Conservation (phyloP, 345 rosid species). For the Ceriops tagal region DNA sequence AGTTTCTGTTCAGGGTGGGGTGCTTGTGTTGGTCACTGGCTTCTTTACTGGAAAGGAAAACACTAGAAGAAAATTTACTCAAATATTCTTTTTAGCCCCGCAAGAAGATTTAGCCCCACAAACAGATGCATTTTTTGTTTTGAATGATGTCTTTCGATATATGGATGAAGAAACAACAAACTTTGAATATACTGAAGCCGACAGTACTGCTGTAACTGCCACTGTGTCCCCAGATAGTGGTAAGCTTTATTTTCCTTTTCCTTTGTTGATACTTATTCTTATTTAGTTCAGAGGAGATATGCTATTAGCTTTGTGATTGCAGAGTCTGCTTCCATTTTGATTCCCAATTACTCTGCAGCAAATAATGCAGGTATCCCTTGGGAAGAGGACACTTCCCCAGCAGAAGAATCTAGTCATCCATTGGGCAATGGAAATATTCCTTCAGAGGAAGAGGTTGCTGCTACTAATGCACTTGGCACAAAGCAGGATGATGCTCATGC, state of each 20-base stretch:
- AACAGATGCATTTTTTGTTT: constrained; percentile 46
- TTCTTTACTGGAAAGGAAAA: constrained; percentile 45
- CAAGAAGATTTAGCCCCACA: constrained; percentile 54
- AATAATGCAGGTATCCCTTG: constrained; percentile 4
- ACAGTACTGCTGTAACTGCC: constrained; percentile 23
- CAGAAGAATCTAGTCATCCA: constrained; percentile 20
- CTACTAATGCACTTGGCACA: constrained; percentile 11
- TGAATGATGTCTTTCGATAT: constrained; percentile 69
- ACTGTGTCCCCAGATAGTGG: constrained; percentile 36
- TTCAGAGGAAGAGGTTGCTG: constrained; percentile 26
- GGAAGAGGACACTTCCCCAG: constrained; percentile 19
- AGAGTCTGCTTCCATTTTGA: constrained; percentile 29
- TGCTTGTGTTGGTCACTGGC: constrained; percentile 66
- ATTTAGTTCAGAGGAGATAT: not conserved
- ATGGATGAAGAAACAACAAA: constrained; percentile 30
- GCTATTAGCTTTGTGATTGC: constrained; percentile 12
- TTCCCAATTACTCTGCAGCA: constrained; percentile 12
- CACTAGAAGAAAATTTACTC: constrained; percentile 42
- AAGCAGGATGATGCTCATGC: constrained; percentile 6
- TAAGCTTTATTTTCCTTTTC: constrained; percentile 7
- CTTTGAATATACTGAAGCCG: constrained; percentile 23
- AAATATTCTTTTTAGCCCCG: constrained; percentile 66
- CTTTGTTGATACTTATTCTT: not conserved
- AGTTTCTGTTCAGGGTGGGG: constrained; percentile 42
- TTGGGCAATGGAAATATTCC: constrained; percentile 32